These are phyloP conservation scores for Piper betle DNA, from an alignment of 164 flowering plant species.

Conservation along the genomic window DNA sequence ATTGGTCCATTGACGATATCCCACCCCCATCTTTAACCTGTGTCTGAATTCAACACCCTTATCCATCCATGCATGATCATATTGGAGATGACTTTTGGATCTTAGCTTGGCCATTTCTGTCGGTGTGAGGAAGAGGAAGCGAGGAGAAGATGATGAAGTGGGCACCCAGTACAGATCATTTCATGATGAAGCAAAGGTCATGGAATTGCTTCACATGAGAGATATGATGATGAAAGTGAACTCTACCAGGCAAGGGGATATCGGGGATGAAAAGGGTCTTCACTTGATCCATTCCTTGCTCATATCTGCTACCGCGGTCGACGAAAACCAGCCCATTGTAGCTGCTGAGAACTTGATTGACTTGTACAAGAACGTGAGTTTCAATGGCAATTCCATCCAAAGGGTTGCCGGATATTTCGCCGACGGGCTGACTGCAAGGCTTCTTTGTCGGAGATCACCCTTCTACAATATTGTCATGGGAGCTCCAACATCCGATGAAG, in stretches of 20 bases:
- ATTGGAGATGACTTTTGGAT: conserved; percentile 30
- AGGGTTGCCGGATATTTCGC: conserved; percentile 62
- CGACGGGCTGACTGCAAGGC: conserved; percentile 46
- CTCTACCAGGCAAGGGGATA: conserved; percentile 15
- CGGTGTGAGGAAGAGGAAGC: conserved; percentile 13
- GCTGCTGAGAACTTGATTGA: conserved; percentile 35
- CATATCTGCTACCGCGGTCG: conserved; percentile 37
- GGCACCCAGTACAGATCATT: conserved; percentile 11
- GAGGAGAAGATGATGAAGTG: conserved; percentile 7
- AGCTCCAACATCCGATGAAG: conserved; percentile 37
- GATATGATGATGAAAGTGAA: conserved; percentile 38
- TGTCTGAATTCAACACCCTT: not conserved
- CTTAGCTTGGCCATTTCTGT: conserved; percentile 32
- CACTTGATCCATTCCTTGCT: conserved; percentile 54
- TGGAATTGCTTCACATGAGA: conserved; percentile 39
- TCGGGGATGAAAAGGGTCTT: conserved; percentile 39
- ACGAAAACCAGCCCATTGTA: conserved; percentile 21
- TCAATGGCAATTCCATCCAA: conserved; percentile 50
- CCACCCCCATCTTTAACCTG: not conserved
- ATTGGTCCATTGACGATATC: too few species aligned
- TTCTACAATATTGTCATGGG: conserved; percentile 47
- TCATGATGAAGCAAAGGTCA: conserved; percentile 33
- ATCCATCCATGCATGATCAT: conserved; percentile 24
- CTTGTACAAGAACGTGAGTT: conserved; percentile 30
- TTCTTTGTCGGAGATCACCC: conserved; percentile 43